A percentile compares a stretch with the other conserved stretches of the same genome.
Evolutionary conservation across 1,139 yeast genomes (phyloP).

Genomic region (Pichia terricola): DNA sequence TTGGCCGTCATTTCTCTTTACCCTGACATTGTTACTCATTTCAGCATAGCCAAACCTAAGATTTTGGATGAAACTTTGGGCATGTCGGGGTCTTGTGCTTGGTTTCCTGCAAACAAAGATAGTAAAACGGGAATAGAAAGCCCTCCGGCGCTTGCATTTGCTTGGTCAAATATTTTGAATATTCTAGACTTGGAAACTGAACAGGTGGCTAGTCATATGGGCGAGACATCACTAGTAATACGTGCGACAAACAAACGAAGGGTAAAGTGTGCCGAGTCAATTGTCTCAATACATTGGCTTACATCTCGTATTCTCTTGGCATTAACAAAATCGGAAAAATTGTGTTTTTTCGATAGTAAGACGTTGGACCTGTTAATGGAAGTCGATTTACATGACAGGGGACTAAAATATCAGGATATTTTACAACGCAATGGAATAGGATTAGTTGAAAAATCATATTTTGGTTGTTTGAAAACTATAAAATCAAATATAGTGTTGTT

Average conservation of each 20-base stretch:
- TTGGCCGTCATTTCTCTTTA: constrained; percentile 47
- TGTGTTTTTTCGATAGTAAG: constrained; percentile 33
- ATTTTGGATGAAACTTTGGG: constrained; percentile 31
- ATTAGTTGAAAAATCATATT: constrained; percentile 18
- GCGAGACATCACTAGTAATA: constrained; percentile 17
- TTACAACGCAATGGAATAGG: constrained; percentile 10
- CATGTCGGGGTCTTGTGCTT: constrained; percentile 41
- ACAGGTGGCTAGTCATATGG: constrained; percentile 29
- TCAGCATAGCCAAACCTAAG: constrained; percentile 40
- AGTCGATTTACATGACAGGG: constrained; percentile 37
- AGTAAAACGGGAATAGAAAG: constrained; percentile 18
- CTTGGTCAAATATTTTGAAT: constrained; percentile 54
- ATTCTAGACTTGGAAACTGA: constrained; percentile 40
- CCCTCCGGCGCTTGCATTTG: constrained; percentile 51
- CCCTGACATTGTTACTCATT: constrained; percentile 46
- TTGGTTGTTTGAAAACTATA: constrained; percentile 30
- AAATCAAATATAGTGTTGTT: constrained; percentile 40
- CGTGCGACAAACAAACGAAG: constrained; percentile 38
- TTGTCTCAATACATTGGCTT: constrained; percentile 55
- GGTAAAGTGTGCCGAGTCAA: constrained; percentile 37
- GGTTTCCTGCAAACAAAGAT: constrained; percentile 43
- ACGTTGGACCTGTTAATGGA: constrained; percentile 30
- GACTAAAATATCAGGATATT: constrained; percentile 24
- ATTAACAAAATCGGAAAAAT: constrained; percentile 39
- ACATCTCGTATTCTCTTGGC: constrained; percentile 39